Evolutionary conservation across 805 yeast species (phyloP).

Genomic region (Lachancea dasiensis): DNA sequence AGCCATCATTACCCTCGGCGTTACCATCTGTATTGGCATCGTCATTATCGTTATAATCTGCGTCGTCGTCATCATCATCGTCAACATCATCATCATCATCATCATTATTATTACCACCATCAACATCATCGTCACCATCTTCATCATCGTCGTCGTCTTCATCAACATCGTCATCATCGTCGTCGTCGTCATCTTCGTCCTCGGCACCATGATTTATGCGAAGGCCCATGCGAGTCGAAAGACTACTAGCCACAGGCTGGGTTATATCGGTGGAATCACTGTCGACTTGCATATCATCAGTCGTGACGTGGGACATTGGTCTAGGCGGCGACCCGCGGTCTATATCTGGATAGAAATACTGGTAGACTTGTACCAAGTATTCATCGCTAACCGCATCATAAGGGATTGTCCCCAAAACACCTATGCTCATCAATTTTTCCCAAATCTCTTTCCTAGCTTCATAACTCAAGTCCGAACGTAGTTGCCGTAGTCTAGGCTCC

Average conservation of each 20-base stretch:
- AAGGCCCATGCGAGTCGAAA: constrained; percentile 1
- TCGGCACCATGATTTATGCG: constrained; percentile 7
- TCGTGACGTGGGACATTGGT: not conserved
- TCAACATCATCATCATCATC: constrained; percentile 6
- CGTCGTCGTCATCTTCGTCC: constrained; percentile 11
- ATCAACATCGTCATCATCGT: constrained; percentile 14
- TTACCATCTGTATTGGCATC: constrained; percentile 13
- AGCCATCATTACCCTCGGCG: constrained; percentile 10
- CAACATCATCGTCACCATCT: constrained; percentile 6
- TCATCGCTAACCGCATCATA: constrained; percentile 28
- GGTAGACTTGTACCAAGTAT: constrained; percentile 27
- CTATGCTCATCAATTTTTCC: constrained; percentile 27
- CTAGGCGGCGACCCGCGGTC: constrained; percentile 1
- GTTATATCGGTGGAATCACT: constrained; percentile 6
- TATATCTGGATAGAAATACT: constrained; percentile 26
- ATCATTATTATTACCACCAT: constrained; percentile 3
- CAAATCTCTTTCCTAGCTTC: constrained; percentile 28
- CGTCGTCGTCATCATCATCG: constrained; percentile 12
- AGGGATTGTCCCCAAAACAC: constrained; percentile 31
- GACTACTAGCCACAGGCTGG: constrained; percentile 9
- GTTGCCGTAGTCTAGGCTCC: constrained; percentile 3
- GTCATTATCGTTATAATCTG: constrained; percentile 11
- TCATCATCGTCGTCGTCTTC: constrained; percentile 12
- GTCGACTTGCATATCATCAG: constrained; percentile 6
- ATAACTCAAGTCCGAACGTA: constrained; percentile 13